A percentile compares a stretch with the other conserved stretches of the same genome.
phyloP scores from a whole-genome alignment of 768 basidiomycete genomes.

The Favolaschia claudopus region DNA sequence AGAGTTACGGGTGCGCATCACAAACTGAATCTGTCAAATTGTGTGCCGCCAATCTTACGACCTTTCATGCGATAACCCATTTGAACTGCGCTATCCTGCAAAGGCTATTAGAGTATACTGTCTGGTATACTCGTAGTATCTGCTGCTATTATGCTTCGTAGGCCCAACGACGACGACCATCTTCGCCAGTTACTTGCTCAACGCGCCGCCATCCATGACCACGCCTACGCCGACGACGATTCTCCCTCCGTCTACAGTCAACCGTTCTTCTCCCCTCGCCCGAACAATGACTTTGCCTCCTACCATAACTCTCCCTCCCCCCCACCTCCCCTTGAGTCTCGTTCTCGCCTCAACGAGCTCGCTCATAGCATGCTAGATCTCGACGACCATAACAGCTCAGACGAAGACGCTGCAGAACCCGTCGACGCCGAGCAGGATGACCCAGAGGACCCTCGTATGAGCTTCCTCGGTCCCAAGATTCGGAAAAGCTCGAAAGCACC shows the following conservation, averaged over 20 bases:
- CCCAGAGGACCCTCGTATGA: slow-evolving; percentile 61
- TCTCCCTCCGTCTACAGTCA: slow-evolving; percentile 76
- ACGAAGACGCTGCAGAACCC: slow-evolving; percentile 41
- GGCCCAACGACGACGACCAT: slow-evolving; percentile 53
- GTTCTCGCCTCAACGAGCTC: slow-evolving; percentile 53
- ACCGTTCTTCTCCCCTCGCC: slow-evolving; percentile 62
- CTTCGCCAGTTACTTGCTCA: slow-evolving; percentile 61
- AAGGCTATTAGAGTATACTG: too few species aligned
- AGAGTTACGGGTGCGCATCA: too few species aligned
- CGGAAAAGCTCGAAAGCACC: slow-evolving; percentile 83
- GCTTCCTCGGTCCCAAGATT: slow-evolving; percentile 84
- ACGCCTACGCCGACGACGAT: slow-evolving; percentile 56
- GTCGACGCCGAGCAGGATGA: slow-evolving; percentile 52
- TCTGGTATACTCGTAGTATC: too few species aligned
- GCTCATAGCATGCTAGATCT: slow-evolving; percentile 63
- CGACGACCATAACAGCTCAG: slow-evolving; percentile 57
- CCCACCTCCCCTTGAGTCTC: slow-evolving; percentile 31
- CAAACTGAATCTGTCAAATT: background rate
- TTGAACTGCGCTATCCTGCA: too few species aligned
- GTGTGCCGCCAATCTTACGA: background rate
- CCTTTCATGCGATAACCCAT: background rate
- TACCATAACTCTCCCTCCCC: slow-evolving; percentile 39
- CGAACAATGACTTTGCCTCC: slow-evolving; percentile 35
- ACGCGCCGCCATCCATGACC: slow-evolving; percentile 56
- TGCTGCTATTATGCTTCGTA: slow-evolving; percentile 46